Evolutionary conservation across 2,329 filamentous ascomycete species (phyloP).

Genomic region (Penicillium sp.): DNA sequence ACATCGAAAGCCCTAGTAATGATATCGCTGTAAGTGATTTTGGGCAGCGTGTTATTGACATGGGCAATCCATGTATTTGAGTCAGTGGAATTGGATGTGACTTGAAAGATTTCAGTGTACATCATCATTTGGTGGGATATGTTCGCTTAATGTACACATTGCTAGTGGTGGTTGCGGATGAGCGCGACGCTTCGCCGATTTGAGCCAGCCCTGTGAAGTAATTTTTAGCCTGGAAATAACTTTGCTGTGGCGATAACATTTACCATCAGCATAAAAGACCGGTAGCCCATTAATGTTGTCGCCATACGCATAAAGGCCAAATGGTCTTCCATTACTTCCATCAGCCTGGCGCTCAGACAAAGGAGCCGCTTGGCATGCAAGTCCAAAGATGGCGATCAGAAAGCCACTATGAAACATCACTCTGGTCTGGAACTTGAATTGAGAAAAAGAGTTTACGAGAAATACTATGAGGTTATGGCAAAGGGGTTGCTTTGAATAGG

Average conservation of each 20-base stretch:
- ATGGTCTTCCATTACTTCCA: not conserved
- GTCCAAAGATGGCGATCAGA: not conserved
- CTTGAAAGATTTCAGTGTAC: not conserved
- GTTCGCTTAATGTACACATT: not conserved
- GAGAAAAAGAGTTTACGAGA: too few relatives aligned
- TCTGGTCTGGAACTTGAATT: not conserved
- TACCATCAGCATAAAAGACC: conserved; percentile 2
- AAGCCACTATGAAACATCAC: not conserved
- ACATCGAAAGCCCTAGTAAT: not conserved
- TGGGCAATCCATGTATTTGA: not conserved
- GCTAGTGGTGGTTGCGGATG: not conserved
- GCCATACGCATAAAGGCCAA: conserved; percentile 1
- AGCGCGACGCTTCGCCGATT: not conserved
- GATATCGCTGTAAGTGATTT: not conserved
- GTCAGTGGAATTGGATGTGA: not conserved
- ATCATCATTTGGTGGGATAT: too few relatives aligned
- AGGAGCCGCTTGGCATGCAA: not conserved
- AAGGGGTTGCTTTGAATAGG: too few relatives aligned
- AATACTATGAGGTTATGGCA: too few relatives aligned
- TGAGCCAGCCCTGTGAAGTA: not conserved
- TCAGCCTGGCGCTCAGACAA: not conserved
- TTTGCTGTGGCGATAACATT: too few relatives aligned
- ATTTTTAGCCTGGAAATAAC: not conserved
- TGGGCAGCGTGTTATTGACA: not conserved
- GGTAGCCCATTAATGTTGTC: not conserved